phyloP scores from a whole-genome alignment of 805 yeast species.

The Kuraishia capsulata region DNA sequence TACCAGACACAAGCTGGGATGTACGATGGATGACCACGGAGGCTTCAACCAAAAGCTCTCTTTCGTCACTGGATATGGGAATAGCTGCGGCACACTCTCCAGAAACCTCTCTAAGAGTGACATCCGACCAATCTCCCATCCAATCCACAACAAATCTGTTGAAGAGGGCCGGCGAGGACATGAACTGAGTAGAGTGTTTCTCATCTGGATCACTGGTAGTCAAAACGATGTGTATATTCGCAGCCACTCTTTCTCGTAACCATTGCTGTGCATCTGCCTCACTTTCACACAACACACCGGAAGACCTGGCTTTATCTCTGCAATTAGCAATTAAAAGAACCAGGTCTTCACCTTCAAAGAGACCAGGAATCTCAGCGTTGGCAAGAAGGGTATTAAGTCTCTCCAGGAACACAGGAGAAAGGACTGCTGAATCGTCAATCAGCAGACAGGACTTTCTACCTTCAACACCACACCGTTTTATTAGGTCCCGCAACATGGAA shows the following conservation, averaged over 20 bases:
- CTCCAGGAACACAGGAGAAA: constrained; percentile 75
- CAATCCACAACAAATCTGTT: constrained; percentile 83
- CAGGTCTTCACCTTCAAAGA: constrained; percentile 71
- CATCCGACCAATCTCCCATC: constrained; percentile 76
- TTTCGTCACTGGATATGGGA: constrained; percentile 39
- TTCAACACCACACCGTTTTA: constrained; percentile 38
- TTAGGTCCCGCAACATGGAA: constrained; percentile 41
- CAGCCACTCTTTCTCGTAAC: constrained; percentile 61
- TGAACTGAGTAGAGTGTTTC: constrained; percentile 29
- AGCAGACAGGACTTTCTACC: constrained; percentile 64
- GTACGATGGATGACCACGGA: constrained; percentile 37
- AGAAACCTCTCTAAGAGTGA: constrained; percentile 44
- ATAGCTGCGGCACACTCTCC: constrained; percentile 10
- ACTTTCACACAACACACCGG: constrained; percentile 57
- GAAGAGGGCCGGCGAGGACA: constrained; percentile 80
- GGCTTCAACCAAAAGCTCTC: constrained; percentile 30
- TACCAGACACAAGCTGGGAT: constrained; percentile 1
- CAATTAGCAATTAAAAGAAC: constrained; percentile 43
- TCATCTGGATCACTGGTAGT: constrained; percentile 50
- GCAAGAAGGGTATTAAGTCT: constrained; percentile 91
- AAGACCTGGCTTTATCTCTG: constrained; percentile 42
- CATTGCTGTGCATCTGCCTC: constrained; percentile 64
- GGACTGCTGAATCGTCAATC: constrained; percentile 71
- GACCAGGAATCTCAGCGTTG: constrained; percentile 86
- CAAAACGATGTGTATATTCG: constrained; percentile 76